Evolutionary conservation across 495 filamentous ascomycete species (phyloP), one percentile per base, ranked within the genome.

Genomic region (Apodospora peruviana): DNA sequence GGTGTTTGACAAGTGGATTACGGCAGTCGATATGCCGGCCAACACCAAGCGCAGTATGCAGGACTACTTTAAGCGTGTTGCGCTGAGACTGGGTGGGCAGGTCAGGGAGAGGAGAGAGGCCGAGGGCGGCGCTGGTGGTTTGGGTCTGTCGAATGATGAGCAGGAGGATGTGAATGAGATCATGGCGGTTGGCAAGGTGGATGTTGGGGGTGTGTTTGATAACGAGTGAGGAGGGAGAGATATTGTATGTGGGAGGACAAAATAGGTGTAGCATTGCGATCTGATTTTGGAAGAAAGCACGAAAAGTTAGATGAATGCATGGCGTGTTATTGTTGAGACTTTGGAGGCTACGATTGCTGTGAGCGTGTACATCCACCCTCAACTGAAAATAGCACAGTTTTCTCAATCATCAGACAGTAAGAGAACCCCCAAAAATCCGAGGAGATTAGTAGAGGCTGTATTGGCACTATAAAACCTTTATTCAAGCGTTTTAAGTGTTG

Each of bases 41-140:
- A 83, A 77, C 8, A 79, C 78, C 24, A 94, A 94, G 77, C 72
- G 93, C 47, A 91, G 87, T 62, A 96, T 97, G 88, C 80, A 84
- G 38, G 93, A 98, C 58, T 98, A 98, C 70, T 97, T 97, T 71
- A 96, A 95, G 75, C 77, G 94, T 14, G 84, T 97, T 37, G 88
- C 87, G 12, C 65, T 95, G 47, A 77, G 90, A 56, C 68, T 97
- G 17, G 91, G 83, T 2, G 79, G 68, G 45, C 93, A 96, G 63
- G 88, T 89, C 0, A 76, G 88, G 52, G 93, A 97, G 65, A 76
- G 91, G 57, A 86, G 77, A 59, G 88, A 94, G 57, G 94, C 94
- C 7, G 88, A 95, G 63, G 90, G 90, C 42, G 93, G 91, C 5
- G 78, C 84, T 45, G 91, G 91, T 12, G 89, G 91, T 10, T 61